Evolutionary conservation across 129 eudicot species (phyloP), one percentile per base, ranked within the genome.

Genomic region (Smallanthus sonchifolius): DNA sequence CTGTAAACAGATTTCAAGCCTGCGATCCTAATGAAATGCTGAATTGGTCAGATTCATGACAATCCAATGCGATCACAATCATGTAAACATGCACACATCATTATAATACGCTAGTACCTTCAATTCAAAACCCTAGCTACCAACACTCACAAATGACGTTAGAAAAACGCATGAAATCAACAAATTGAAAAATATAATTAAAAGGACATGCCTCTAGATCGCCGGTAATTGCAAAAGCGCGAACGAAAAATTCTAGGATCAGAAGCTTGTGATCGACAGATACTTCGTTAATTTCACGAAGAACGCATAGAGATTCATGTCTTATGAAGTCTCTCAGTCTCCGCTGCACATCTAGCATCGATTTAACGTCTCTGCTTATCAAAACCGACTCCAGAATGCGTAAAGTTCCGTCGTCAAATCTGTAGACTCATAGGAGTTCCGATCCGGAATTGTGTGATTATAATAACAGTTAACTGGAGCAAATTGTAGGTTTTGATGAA

Each of bases 221-320:
- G 36, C 85, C 89, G 61, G 78, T 65, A 28, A 86, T 62, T 43
- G 95, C 90, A 15, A 86, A 89, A 61, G 88, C 87, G 20, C 83
- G 90, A 86, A 89, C 84, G 35, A 86, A 67, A 57, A 92, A 92
- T 2, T 89, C 98, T 10, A 85, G 62, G 35, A 91, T 62, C 45
- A 71, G 54, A 69, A 92, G 92, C 88, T 87, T 87, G 30, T 84
- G 84, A 84, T 87, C 86, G 10, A 87, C 81, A 5, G 90, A 65
- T 74, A 79, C 82, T 2, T 66, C 85, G 5, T 72, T 47, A 24
- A 83, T 43, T 79, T 92, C 89, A 0, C 84, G 88, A 68, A 89
- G 73, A 62, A 84, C 79, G 13, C 45, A 15, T 54, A 84, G 67
- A 72, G 88, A 87, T 86, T 89, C 95, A 36, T 35, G 72, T 63